Evolutionary conservation across 805 yeast species (phyloP), one percentile per base, ranked within the genome.

Genomic region (Metschnikowia dekortorum): DNA sequence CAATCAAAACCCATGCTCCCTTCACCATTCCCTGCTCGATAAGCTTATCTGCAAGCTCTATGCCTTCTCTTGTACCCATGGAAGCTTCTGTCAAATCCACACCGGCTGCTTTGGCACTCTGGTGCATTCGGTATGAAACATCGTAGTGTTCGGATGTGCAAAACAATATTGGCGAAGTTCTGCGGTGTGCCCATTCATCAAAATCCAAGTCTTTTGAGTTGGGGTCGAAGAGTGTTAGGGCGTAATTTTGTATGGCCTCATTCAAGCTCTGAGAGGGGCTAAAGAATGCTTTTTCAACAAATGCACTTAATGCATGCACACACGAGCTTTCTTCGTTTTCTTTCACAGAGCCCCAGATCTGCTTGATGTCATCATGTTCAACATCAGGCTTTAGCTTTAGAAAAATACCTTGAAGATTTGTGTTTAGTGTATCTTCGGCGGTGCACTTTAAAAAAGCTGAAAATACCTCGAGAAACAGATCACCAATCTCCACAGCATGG

Each of bases 1-100:
- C 96, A 31, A 92, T 65, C 30, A 91, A 58, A 0, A 92, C 64
- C 96, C 96, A 89, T 1, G 64, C 58, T 0, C 88, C 89, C 1
- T 61, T 61, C n/a, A 62, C 67, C 1, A 75, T 61, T 0, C 82
- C 80, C 8, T 62, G 65, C 1, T 63, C 59, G 8, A 89, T 67
- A n/a, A 81, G 80, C 45, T 70, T 67, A 22, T 78, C 79, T 0
- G 92, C 91, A 38, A 73, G 67, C 2, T 70, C 76, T 1, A 73
- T 64, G 8, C 87, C 84, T 64, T 89, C 96, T 26, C 64, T 61
- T 0, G 95, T 81, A 0, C 96, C 97, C 80, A 91, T 74, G 0
- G 96, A 80, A 36, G 87, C 75, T 1, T 75, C 64, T 0, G 59
- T 61, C 33, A 83, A 59, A 2, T 65, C 57, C 7, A 56, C 54